Evolutionary conservation across 768 basidiomycete species (phyloP).

Genomic region (Dioszegia hungarica): DNA sequence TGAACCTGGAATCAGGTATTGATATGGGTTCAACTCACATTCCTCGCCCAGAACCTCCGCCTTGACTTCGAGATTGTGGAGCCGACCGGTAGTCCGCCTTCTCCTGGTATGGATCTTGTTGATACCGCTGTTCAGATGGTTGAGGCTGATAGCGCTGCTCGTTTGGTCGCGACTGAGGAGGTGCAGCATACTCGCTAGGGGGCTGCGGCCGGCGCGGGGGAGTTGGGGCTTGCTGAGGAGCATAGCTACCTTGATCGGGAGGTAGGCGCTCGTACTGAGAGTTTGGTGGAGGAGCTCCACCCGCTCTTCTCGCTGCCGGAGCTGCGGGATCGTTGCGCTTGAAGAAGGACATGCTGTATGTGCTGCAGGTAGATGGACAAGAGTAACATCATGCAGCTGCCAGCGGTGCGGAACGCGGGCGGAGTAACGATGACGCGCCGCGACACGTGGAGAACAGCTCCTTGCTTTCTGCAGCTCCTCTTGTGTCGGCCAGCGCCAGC

Average conservation of each 20-base stretch:
- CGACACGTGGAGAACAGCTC: too few species aligned
- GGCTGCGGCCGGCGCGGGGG: slow-evolving; percentile 15
- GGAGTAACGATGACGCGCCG: too few species aligned
- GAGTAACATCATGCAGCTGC: too few species aligned
- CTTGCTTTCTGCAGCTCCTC: too few species aligned
- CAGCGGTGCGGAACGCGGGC: too few species aligned
- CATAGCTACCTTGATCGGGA: slow-evolving; percentile 24
- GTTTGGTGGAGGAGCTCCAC: not conserved
- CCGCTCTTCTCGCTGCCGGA: slow-evolving; percentile 34
- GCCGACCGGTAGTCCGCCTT: slow-evolving; percentile 28
- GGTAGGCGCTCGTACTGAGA: slow-evolving; percentile 40
- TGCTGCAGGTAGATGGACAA: too few species aligned
- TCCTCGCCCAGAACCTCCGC: slow-evolving; percentile 18
- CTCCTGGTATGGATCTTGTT: slow-evolving; percentile 17
- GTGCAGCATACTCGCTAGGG: slow-evolving; percentile 8
- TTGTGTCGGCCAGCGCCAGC: too few species aligned
- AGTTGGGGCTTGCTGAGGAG: slow-evolving; percentile 15
- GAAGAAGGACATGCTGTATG: slow-evolving; percentile 42
- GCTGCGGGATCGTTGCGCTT: slow-evolving; percentile 39
- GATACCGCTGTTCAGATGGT: not conserved
- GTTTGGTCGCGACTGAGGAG: too few species aligned
- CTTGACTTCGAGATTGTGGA: slow-evolving; percentile 9
- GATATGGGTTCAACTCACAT: slow-evolving; percentile 15
- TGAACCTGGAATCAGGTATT: slow-evolving; percentile 21
- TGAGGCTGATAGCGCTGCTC: slow-evolving; percentile 10